phyloP scores from a whole-genome alignment of 768 basidiomycete species.

The Mycena latifolia region DNA sequence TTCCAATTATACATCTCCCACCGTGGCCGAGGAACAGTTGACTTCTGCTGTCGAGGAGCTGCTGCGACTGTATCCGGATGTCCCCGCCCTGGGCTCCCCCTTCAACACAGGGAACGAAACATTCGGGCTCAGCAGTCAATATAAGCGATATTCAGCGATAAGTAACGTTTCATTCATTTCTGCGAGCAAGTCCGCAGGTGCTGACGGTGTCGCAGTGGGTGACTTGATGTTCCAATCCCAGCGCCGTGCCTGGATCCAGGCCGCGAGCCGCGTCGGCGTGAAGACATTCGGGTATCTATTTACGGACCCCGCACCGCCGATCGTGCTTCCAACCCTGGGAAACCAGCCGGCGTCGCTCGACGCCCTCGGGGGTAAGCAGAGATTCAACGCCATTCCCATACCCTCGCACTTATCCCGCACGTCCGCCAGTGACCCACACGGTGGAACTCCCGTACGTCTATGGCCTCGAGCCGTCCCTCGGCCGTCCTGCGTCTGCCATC shows the following conservation, averaged over 20 bases:
- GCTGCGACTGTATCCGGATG: slow-evolving; percentile 48
- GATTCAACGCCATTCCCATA: too few relatives aligned
- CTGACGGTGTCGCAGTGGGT: background rate
- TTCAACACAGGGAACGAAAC: too few relatives aligned
- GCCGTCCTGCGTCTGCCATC: slow-evolving; percentile 34
- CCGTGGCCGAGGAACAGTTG: too few relatives aligned
- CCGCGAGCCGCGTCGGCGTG: slow-evolving; percentile 46
- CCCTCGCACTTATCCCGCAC: too few relatives aligned
- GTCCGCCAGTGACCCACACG: slow-evolving; percentile 42
- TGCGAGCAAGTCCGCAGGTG: too few relatives aligned
- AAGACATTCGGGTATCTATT: slow-evolving; percentile 53
- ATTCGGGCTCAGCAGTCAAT: too few relatives aligned
- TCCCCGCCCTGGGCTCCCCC: too few relatives aligned
- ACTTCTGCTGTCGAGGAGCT: background rate
- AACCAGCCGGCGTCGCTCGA: too few relatives aligned
- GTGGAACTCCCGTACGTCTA: slow-evolving; percentile 46
- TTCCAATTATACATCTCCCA: background rate
- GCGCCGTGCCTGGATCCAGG: slow-evolving; percentile 48
- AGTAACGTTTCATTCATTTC: slow-evolving; percentile 20
- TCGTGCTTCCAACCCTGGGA: background rate
- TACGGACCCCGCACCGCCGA: slow-evolving; percentile 41
- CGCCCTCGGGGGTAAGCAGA: too few relatives aligned
- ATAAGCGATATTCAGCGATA: slow-evolving; percentile 52
- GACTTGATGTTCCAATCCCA: slow-evolving; percentile 10
- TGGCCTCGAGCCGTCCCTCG: slow-evolving; percentile 28